These are phyloP conservation scores for Linnemannia exigua DNA, from an alignment of 192 early-diverging fungal species.

Conservation along the genomic window DNA sequence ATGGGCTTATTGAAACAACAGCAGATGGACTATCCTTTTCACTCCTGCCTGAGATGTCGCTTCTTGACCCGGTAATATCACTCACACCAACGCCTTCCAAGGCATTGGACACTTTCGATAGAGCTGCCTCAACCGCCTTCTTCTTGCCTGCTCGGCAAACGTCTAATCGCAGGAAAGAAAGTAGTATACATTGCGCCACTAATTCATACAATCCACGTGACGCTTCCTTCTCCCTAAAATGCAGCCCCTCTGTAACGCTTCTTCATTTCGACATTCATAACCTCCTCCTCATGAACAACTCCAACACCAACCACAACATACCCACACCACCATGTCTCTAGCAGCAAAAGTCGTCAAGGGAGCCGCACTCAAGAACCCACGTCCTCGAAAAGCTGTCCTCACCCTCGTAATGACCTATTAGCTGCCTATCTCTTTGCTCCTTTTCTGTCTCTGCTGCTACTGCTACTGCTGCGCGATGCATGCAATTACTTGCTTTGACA, in stretches of 20 bases:
- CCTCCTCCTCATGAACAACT: background rate
- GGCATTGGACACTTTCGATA: too few relatives aligned
- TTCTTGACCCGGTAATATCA: too few relatives aligned
- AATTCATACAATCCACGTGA: background rate
- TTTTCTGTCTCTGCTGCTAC: background rate
- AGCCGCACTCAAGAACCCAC: slow-evolving; percentile 25
- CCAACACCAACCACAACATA: background rate
- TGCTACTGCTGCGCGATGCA: background rate
- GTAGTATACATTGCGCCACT: too few relatives aligned
- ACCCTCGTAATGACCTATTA: slow-evolving; percentile 53
- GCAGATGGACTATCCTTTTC: too few relatives aligned
- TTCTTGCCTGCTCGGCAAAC: too few relatives aligned
- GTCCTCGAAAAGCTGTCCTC: slow-evolving; percentile 58
- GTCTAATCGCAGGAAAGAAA: too few relatives aligned
- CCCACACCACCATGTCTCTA: slow-evolving; percentile 13
- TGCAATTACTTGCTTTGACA: too few relatives aligned
- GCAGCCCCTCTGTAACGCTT: background rate
- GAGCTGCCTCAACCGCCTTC: too few relatives aligned
- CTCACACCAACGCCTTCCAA: too few relatives aligned
- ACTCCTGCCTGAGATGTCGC: too few relatives aligned
- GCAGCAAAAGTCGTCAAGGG: slow-evolving; percentile 39
- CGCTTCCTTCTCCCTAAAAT: background rate
- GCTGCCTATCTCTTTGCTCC: background rate
- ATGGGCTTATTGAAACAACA: too few relatives aligned
- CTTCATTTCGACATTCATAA: background rate